Base-by-base conservation (phyloP, 2,329 filamentous ascomycete genomes). In the Diaporthe velutina region DNA sequence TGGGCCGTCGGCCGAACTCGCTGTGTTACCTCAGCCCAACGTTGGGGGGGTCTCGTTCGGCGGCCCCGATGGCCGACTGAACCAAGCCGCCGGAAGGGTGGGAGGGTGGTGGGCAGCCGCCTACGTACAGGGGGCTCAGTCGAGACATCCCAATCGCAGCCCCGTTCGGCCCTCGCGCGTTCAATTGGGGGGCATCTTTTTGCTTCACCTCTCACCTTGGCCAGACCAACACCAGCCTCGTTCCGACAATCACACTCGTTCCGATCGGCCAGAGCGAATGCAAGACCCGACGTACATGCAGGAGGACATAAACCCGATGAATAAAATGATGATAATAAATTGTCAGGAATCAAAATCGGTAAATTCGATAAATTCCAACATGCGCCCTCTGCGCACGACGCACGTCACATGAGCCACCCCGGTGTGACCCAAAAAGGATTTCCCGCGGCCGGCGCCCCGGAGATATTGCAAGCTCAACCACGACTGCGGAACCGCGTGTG, bases 341-440 rank as follows among this genome's bases (percentile, higher is more conserved):
- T 28, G n/a, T 4, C 25, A 54, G 15, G 13, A 30, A 30, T 30
- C 19, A 30, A 30, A 19, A 57, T 48, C 55, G 42, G 50, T 70
- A 57, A 73, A 73, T 40, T 58, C 45, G 70, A 42, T 64, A 72
- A 73, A 67, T 48, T 52, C 35, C n/a, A 19, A 15, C 38, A 1
- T 45, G 42, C 7, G n/a, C 19, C 10, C 33, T 28, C 38, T 54
- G n/a, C 5, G 19, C 22, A 25, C 17, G 19, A 52, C 42, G 60
- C 71, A 57, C 28, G 48, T 54, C 71, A 67, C n/a, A 58, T 42
- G 40, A 45, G 52, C 38, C 33, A 42, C 50, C 60, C 50, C 50
- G 71, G 71, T 30, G 71, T 73, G 71, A 73, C 71, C 60, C 35
- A 42, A 30, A 48, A 33, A n/a, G 42, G 19, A 35, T 67, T 52